Conservation (phyloP, 1,139 yeast species). For the Geotrichum cucujoidarum region DNA sequence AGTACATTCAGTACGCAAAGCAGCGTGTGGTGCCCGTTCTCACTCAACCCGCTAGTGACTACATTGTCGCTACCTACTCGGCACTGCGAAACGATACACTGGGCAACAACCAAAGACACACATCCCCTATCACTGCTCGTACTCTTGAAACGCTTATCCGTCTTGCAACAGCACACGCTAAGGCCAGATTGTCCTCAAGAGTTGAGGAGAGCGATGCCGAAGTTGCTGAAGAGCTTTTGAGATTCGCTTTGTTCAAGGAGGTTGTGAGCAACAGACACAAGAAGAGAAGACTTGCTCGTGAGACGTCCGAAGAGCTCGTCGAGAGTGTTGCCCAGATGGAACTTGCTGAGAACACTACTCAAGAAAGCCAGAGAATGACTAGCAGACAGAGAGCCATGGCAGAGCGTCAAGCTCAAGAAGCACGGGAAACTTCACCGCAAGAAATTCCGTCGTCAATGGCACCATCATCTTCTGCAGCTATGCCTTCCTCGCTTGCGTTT, state of each 20-base stretch:
- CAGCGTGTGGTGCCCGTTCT: conserved; percentile 79
- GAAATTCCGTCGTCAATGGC: conserved; percentile 13
- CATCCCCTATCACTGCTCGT: conserved; percentile 97
- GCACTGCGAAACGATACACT: conserved; percentile 77
- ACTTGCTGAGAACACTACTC: conserved; percentile 18
- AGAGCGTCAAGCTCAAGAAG: conserved; percentile 5
- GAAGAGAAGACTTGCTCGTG: conserved; percentile 33
- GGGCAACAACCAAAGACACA: conserved; percentile 66
- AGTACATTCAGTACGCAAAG: conserved; percentile 91
- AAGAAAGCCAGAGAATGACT: conserved; percentile 21
- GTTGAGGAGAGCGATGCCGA: conserved; percentile 76
- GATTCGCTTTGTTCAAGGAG: conserved; percentile 84
- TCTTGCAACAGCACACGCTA: conserved; percentile 94
- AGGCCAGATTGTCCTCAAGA: conserved; percentile 72
- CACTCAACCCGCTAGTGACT: conserved; percentile 71
- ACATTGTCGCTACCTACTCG: conserved; percentile 75
- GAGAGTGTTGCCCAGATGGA: conserved; percentile 22
- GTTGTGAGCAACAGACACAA: conserved; percentile 36
- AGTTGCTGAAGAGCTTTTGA: conserved; percentile 77
- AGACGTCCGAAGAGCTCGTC: conserved; percentile 21
- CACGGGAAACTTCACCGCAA: conserved; percentile 1
- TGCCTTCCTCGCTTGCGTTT: conserved; percentile 20
- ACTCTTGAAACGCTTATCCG: conserved; percentile 95
- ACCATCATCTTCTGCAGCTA: conserved; percentile 19
- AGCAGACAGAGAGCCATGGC: conserved; percentile 26